phyloP scores from a whole-genome alignment of 306 rosid genomes.

The Corylus avellana region DNA sequence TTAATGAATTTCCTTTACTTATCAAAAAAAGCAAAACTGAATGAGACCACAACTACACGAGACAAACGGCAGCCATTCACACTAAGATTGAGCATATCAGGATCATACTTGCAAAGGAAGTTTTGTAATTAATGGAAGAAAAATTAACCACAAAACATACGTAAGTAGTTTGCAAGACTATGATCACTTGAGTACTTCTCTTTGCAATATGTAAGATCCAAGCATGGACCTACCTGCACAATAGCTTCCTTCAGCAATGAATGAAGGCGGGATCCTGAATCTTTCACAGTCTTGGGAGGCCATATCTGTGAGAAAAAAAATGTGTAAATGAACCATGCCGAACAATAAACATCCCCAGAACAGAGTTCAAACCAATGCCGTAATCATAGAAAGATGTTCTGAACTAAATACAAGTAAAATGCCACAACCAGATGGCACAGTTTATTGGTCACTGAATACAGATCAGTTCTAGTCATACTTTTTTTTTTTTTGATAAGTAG shows the following conservation, averaged over 20 bases:
- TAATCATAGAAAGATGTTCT: neutral
- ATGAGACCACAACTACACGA: neutral
- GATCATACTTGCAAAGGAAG: neutral
- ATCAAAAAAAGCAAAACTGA: neutral
- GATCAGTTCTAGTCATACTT: too few relatives aligned
- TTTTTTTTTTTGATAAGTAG: too few relatives aligned
- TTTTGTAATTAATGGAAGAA: conserved; percentile 10
- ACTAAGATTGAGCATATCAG: neutral
- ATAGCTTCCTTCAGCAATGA: conserved; percentile 92
- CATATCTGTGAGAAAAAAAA: conserved; percentile 69
- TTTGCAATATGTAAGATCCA: conserved; percentile 6
- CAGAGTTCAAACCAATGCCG: neutral
- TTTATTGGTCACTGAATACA: neutral
- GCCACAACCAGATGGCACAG: neutral
- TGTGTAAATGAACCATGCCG: conserved; percentile 20
- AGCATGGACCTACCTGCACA: conserved; percentile 57
- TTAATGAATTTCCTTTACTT: too few relatives aligned
- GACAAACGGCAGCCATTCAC: neutral
- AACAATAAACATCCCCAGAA: conserved; percentile 2
- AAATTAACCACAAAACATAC: conserved; percentile 2
- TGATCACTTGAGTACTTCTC: neutral
- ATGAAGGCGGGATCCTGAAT: conserved; percentile 87
- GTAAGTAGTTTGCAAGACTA: neutral
- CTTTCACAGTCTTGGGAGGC: conserved; percentile 98
- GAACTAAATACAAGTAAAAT: neutral